Percentiles rank a stretch among this genome's conserved stretches.
Conservation (phyloP, 192 early-diverging fungal species). For the Geranomyces michiganensis region DNA sequence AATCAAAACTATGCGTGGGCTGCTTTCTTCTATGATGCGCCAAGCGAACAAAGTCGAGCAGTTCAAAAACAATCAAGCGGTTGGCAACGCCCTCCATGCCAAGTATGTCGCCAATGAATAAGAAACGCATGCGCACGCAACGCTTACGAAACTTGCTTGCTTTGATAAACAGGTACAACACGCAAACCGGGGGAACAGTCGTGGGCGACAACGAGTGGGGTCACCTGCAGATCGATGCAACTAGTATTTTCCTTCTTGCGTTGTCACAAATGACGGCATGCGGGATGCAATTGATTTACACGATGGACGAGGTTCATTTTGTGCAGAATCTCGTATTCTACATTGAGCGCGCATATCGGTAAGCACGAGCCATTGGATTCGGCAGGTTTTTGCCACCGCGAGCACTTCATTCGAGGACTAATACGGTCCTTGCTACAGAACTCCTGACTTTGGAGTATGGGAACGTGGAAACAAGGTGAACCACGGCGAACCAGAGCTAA, state of each 20-base stretch:
- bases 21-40: slow-evolving; percentile 80
- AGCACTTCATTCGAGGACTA: background rate
- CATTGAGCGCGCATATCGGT: slow-evolving; percentile 65
- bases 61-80: slow-evolving; percentile 79
- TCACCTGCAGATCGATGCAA: slow-evolving; percentile 88
- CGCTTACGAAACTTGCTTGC: background rate
- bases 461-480: slow-evolving; percentile 88
- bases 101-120: slow-evolving; percentile 48
- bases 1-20: slow-evolving; percentile 83
- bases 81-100: slow-evolving; percentile 80
- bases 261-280: slow-evolving; percentile 84
- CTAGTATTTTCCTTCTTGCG: slow-evolving; percentile 75
- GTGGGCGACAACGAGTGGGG: slow-evolving; percentile 86
- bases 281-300: slow-evolving; percentile 76
- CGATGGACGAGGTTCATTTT: slow-evolving; percentile 80
- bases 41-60: slow-evolving; percentile 79
- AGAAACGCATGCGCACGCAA: background rate
- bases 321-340: slow-evolving; percentile 89
- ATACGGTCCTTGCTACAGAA: slow-evolving; percentile 50
- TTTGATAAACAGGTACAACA: slow-evolving; percentile 64
- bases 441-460: slow-evolving; percentile 89
- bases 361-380: background rate
- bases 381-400: background rate
- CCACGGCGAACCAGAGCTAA: slow-evolving; percentile 83
- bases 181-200: slow-evolving; percentile 78